Base-by-base conservation (phyloP, 179 eudicot species). In the Beta corolliflora region DNA sequence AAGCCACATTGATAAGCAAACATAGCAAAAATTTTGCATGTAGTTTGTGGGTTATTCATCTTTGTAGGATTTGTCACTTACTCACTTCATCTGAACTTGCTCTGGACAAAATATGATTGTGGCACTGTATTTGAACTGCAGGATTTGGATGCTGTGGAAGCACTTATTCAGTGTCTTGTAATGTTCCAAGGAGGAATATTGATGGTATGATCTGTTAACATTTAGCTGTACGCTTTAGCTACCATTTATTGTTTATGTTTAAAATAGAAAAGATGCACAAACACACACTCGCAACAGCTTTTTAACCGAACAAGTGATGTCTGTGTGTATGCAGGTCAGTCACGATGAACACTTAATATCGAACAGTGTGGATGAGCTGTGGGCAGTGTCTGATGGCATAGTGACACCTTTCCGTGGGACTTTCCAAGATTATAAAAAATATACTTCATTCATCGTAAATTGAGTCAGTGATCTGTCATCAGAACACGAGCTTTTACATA, bases 111-210 rank as follows among this genome's bases (percentile, higher is more conserved):
- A 23, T 50, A 13, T 70, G 36, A 66, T 25, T 25, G 29, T 25
- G 29, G 29, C 29, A 25, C 29, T 80, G 19, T 59, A 66, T 5
- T 61, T 78, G 52, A 54, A 79, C 69, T 88, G 81, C 84, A 94
- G 99, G 98, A 96, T 86, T 83, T 96, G 91, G 99, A 96, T 84
- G 99, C 99, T 52, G 99, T 94, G 74, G 99, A 96, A 85, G 99
- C 98, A 79, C 88, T 96, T 77, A 96, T 96, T 74, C 99, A 96
- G 87, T 98, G 99, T 78, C 98, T 96, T 65, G 93, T 94, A 71
- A 85, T 96, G 85, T 96, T 94, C 92, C 98, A 96, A 91, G 99
- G 98, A 80, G 99, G 99, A 80, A 97, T 96, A 74, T 88, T 94
- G 67, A 96, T 96, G 99, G 99, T 96, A 96, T 58, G 25, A 63